Conservation (phyloP, 768 basidiomycete species). For the Suillus clintonianus region DNA sequence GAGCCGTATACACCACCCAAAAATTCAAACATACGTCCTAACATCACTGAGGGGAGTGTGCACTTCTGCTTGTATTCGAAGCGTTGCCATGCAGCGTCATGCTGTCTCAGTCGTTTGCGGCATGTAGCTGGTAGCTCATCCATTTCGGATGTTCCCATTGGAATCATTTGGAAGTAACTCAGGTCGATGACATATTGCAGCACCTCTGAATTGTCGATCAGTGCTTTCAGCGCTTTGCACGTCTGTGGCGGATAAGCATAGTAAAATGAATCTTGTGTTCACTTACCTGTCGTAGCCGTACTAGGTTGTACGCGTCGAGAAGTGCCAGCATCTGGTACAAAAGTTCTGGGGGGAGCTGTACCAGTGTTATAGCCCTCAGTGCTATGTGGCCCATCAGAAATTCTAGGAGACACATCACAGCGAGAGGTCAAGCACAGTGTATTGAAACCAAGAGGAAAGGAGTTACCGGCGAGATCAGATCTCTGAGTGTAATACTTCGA, state of each 20-base stretch:
- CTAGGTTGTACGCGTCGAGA: slow-evolving; percentile 37
- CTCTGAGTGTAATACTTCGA: background rate
- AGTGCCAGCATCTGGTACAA: slow-evolving; percentile 33
- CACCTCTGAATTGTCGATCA: slow-evolving; percentile 44
- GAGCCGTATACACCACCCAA: slow-evolving; percentile 48
- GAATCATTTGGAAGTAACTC: slow-evolving; percentile 46
- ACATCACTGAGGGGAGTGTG: slow-evolving; percentile 42
- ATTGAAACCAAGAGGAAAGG: background rate
- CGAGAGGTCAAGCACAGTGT: background rate
- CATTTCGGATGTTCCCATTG: slow-evolving; percentile 18
- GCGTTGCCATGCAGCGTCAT: slow-evolving; percentile 52
- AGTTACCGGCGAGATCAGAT: background rate
- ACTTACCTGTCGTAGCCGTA: slow-evolving; percentile 35
- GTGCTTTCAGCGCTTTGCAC: slow-evolving; percentile 37
- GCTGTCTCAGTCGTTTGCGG: slow-evolving; percentile 40
- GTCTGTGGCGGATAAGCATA: slow-evolving; percentile 30
- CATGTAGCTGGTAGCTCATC: slow-evolving; percentile 39
- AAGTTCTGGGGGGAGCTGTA: slow-evolving; percentile 37
- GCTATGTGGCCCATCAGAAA: background rate
- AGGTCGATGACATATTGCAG: slow-evolving; percentile 54
- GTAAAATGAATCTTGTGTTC: background rate
- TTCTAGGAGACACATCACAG: background rate
- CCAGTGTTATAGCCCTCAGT: background rate
- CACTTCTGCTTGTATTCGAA: slow-evolving; percentile 42
- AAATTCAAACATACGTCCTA: slow-evolving; percentile 54